Conservation (phyloP, 1,284 basidiomycete species). For the Fomes fomentarius region DNA sequence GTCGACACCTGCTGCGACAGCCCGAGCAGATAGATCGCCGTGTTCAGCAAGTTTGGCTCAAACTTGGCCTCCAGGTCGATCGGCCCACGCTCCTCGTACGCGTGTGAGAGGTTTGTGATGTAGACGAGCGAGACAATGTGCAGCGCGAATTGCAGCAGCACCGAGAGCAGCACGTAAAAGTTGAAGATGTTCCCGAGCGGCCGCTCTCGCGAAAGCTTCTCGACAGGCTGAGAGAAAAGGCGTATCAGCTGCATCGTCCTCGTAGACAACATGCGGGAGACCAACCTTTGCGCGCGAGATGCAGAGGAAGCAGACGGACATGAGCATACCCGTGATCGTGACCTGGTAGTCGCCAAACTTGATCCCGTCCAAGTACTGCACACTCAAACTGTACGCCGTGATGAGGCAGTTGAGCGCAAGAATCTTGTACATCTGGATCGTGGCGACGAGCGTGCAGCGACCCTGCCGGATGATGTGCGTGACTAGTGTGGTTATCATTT, state of each 20-base stretch:
- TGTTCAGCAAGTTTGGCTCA: constrained; percentile 90
- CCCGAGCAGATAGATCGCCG: constrained; percentile 91
- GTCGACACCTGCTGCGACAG: constrained; percentile 96
- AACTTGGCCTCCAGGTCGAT: constrained; percentile 96
- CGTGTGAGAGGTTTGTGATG: constrained; percentile 84
- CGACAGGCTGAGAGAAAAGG: constrained; percentile 67
- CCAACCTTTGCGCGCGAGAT: constrained; percentile 94
- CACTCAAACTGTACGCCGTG: constrained; percentile 93
- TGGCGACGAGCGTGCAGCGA: constrained; percentile 94
- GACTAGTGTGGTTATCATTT: no score
- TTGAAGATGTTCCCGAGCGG: constrained; percentile 96
- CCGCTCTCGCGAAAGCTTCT: constrained; percentile 88
- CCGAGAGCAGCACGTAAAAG: constrained; percentile 88
- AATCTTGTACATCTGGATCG: constrained; percentile 99
- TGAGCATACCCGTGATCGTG: constrained; percentile 91
- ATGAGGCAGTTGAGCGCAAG: constrained; percentile 95
- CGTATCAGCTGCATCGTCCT: constrained; percentile 1
- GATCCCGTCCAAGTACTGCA: constrained; percentile 96
- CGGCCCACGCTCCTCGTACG: constrained; percentile 77
- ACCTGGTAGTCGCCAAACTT: constrained; percentile 98
- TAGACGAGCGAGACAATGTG: constrained; percentile 90
- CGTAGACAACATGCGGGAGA: not conserved
- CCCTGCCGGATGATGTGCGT: constrained; percentile 96
- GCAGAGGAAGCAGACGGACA: constrained; percentile 97
- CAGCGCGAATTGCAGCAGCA: constrained; percentile 88